Evolutionary conservation across 179 eudicot genomes (phyloP).

Genomic region (Amaranthus tricolor): DNA sequence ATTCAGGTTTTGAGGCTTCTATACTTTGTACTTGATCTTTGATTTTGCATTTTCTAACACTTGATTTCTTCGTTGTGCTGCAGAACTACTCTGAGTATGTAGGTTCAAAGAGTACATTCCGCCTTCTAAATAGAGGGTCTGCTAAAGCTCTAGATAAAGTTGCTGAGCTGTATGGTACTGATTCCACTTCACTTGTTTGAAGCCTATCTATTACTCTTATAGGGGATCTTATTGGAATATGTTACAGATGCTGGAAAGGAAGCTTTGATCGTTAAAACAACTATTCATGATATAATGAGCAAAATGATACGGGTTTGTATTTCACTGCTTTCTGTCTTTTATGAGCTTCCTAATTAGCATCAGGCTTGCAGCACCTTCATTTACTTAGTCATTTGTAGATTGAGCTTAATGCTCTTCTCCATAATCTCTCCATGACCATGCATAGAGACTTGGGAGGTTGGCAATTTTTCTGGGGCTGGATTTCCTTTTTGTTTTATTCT

Average conservation of each 20-base stretch:
- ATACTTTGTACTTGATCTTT: neutral
- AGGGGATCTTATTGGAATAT: slow-evolving; percentile 25
- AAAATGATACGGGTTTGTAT: slow-evolving; percentile 86
- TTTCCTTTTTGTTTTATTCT: neutral
- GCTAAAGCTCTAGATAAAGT: slow-evolving; percentile 99
- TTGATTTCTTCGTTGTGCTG: slow-evolving; percentile 17
- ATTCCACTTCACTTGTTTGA: slow-evolving; percentile 20
- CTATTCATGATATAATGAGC: slow-evolving; percentile 98
- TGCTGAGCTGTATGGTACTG: slow-evolving; percentile 90
- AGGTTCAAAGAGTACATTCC: slow-evolving; percentile 92
- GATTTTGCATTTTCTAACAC: slow-evolving; percentile 9
- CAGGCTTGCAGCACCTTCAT: neutral
- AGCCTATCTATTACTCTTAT: slow-evolving; percentile 14
- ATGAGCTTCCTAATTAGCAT: neutral
- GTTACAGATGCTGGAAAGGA: slow-evolving; percentile 87
- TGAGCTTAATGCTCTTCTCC: neutral
- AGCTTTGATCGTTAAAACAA: slow-evolving; percentile 84
- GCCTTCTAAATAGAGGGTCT: slow-evolving; percentile 96
- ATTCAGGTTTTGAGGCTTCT: slow-evolving; percentile 55
- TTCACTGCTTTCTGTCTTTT: slow-evolving; percentile 11
- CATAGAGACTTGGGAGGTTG: neutral
- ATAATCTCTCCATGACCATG: neutral
- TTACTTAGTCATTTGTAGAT: neutral
- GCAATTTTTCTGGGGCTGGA: neutral
- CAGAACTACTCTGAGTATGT: slow-evolving; percentile 88